phyloP scores from a whole-genome alignment of 2,329 filamentous ascomycete genomes.

The Lecanosticta acicola region DNA sequence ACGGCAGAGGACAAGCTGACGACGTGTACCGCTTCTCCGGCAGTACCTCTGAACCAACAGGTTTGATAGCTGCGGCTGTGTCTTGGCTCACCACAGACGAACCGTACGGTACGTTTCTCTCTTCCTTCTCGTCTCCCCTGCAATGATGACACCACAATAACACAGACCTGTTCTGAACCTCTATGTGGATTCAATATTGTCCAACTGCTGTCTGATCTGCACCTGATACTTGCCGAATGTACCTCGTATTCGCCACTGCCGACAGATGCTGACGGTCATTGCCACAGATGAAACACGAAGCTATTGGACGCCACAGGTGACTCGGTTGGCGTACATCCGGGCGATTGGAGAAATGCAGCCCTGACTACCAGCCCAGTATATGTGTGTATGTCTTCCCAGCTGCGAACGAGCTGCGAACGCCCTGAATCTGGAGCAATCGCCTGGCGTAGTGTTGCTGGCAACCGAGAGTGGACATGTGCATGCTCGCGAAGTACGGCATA shows the following conservation, averaged over 20 bases:
- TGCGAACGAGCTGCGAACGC: too few relatives aligned
- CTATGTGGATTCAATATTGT: constrained; percentile 29
- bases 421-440: too few relatives aligned
- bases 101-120: constrained; percentile 11
- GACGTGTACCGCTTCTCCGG: background rate
- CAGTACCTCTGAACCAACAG: background rate
- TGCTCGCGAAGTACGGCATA: background rate
- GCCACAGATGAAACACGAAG: background rate
- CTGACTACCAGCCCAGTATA: too few relatives aligned
- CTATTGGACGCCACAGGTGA: background rate
- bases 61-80: background rate
- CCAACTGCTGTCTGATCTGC: constrained; percentile 33
- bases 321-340: too few relatives aligned
- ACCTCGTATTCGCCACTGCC: background rate
- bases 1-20: constrained; percentile 25
- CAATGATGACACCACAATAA: constrained; percentile 29
- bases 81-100: background rate
- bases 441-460: too few relatives aligned
- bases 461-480: background rate
- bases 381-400: too few relatives aligned
- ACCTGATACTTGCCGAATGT: background rate
- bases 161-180: constrained; percentile 32
- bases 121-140: constrained; percentile 2
- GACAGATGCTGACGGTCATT: background rate
- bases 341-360: too few relatives aligned